Percentiles rank a stretch among this genome's conserved stretches.
Evolutionary conservation across 139 green algal genomes (phyloP).

Genomic region (Monoraphidium neglectum): DNA sequence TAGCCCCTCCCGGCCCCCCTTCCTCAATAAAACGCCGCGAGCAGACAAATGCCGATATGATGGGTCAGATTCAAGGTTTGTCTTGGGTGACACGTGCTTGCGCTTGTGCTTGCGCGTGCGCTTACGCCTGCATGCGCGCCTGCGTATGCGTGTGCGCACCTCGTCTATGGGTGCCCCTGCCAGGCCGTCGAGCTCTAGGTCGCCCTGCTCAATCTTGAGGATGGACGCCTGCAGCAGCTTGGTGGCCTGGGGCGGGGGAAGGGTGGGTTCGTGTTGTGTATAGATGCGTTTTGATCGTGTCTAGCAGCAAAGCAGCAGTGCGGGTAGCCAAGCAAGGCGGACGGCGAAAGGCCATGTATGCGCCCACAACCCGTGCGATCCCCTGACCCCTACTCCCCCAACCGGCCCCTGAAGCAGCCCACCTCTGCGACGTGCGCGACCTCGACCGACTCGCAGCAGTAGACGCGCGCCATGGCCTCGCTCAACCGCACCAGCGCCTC

Average conservation of each 20-base stretch:
- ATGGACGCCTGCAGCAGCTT: constrained; percentile 89
- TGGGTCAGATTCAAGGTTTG: too few species aligned
- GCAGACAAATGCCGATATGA: too few species aligned
- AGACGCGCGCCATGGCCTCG: constrained; percentile 52
- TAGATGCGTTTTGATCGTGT: neutral
- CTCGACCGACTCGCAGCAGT: constrained; percentile 45
- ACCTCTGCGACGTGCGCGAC: constrained; percentile 58
- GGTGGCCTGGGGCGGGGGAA: constrained; percentile 53
- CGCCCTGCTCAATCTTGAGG: constrained; percentile 79
- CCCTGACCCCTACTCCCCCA: too few species aligned
- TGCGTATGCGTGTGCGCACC: constrained; percentile 11
- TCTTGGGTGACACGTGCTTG: too few species aligned
- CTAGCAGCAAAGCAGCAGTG: neutral
- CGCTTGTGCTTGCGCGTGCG: too few species aligned
- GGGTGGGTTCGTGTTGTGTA: neutral
- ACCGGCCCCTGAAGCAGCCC: neutral
- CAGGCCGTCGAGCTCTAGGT: constrained; percentile 79
- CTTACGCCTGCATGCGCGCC: constrained; percentile 12
- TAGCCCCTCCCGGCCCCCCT: too few species aligned
- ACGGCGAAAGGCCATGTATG: too few species aligned
- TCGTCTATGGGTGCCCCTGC: constrained; percentile 11
- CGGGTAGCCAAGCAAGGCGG: neutral
- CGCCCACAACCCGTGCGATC: too few species aligned
- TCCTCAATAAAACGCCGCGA: too few species aligned
- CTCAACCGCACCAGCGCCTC: constrained; percentile 88